These are phyloP conservation scores for Yamadazyma siamensis DNA, from an alignment of 1,139 yeast genomes.

Conservation along the genomic window DNA sequence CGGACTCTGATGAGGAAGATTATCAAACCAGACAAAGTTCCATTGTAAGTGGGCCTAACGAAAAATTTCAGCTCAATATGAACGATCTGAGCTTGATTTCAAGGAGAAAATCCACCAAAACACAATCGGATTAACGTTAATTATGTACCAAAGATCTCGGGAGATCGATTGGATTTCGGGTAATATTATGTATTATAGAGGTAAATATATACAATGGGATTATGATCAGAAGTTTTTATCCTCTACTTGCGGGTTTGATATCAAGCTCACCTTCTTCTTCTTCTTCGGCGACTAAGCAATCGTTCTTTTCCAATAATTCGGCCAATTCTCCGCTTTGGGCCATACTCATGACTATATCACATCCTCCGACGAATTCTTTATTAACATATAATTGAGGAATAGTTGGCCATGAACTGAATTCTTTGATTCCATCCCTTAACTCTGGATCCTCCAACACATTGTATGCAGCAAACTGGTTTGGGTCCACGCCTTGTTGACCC, in stretches of 20 bases:
- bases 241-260: constrained; percentile 39
- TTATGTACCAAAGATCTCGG: too few species aligned
- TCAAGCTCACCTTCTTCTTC: constrained; percentile 41
- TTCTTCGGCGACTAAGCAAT: constrained; percentile 78
- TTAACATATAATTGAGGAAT: constrained; percentile 72
- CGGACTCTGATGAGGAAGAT: constrained; percentile 18
- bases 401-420: constrained; percentile 93
- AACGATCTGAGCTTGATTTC: constrained; percentile 41
- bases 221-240: constrained; percentile 9
- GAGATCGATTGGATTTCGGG: neutral
- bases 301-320: constrained; percentile 73
- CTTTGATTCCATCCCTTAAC: constrained; percentile 89
- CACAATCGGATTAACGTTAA: too few species aligned
- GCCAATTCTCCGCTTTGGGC: constrained; percentile 88
- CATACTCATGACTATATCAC: constrained; percentile 92
- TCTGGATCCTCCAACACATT: constrained; percentile 95
- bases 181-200: neutral
- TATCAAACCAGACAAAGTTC: constrained; percentile 44
- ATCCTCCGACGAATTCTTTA: constrained; percentile 93
- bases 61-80: constrained; percentile 41
- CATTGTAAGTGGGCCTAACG: constrained; percentile 36
- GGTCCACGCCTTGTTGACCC: constrained; percentile 98
- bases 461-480: constrained; percentile 92
- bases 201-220: neutral
- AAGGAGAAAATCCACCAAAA: constrained; percentile 29